Evolutionary conservation across 2,329 filamentous ascomycete genomes (phyloP), one percentile per base, ranked within the genome.

Genomic region (Teratosphaeriaceae sp.): DNA sequence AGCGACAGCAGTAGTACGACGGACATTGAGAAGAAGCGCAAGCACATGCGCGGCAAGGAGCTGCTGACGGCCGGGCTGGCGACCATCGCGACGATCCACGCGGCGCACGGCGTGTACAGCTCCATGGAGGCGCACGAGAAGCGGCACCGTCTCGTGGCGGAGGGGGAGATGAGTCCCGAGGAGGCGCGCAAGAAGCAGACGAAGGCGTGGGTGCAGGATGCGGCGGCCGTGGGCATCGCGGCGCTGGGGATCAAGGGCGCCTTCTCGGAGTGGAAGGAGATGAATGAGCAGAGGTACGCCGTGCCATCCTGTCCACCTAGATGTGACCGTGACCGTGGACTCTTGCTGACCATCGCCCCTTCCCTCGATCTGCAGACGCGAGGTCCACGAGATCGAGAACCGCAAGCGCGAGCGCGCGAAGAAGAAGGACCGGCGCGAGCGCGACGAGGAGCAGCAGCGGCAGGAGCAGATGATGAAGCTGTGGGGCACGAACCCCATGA

Each of bases 11-110:
- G 57, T 55, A 62, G 58, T 49, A 62, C 60, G 46, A 63, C 61
- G 26, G 79, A 80, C 58, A 79, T 84, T 66, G 78, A 81, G 58
- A 70, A 74, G 52, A 67, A 70, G 56, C 69, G 73, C 42, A 83
- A 80, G 64, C 81, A 82, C 59, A 72, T 82, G 68, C 73, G 73
- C 68, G 75, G 78, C 62, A 82, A 82, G 65, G 77, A 82, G 69
- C 63, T 82, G 56, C 60, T 84, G 50, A 82, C 79, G 51, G 76
- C 79, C 42, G 79, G 80, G 49, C 67, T 84, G 45, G 80, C 81
- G 42, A 80, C 78, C 44, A 74, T 84, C 46, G 81, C 81, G 27
- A 84, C 80, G 20, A 82, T 84, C 49, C 80, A 84, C 64, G 80
- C 80, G 19, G 80, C 78, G 12, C 79, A 84, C 59, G 75, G 72